Conservation (phyloP, 352 stramenopile genomes). For the Elongisporangium anandrum region DNA sequence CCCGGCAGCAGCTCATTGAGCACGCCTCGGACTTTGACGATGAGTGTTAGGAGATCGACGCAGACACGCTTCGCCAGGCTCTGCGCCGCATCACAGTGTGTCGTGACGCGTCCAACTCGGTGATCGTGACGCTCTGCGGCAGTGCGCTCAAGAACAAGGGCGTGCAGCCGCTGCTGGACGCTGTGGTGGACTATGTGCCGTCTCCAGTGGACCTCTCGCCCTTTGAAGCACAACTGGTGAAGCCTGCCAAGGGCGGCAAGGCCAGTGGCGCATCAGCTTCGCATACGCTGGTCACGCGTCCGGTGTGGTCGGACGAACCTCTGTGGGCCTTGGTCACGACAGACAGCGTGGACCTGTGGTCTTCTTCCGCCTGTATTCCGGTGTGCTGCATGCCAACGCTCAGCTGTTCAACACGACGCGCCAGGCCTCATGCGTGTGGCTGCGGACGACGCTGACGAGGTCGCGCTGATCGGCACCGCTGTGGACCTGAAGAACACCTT, state of each 20-base stretch:
- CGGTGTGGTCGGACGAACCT: constrained; percentile 36
- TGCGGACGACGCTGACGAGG: constrained; percentile 86
- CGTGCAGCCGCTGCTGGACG: constrained; percentile 97
- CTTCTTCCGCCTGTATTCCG: constrained; percentile 94
- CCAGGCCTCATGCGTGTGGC: constrained; percentile 84
- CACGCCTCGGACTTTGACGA: constrained; percentile 67
- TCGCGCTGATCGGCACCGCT: constrained; percentile 76
- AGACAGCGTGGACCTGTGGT: constrained; percentile 73
- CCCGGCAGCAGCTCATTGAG: constrained; percentile 60
- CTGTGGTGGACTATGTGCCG: constrained; percentile 97
- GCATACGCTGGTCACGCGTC: constrained; percentile 22
- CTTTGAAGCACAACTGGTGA: constrained; percentile 50
- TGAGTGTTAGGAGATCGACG: constrained; percentile 60
- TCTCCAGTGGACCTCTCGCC: constrained; percentile 88
- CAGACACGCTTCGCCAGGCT: constrained; percentile 38
- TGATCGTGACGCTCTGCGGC: constrained; percentile 53
- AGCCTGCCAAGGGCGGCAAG: constrained; percentile 24
- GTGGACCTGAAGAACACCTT: constrained; percentile 91
- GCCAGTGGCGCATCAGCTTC: background rate
- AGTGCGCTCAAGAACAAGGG: constrained; percentile 84
- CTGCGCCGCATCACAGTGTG: constrained; percentile 61
- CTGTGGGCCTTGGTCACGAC: constrained; percentile 65
- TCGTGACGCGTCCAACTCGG: constrained; percentile 31
- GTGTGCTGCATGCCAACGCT: constrained; percentile 77
- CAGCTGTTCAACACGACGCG: constrained; percentile 75